phyloP scores from a whole-genome alignment of 2,329 filamentous ascomycete species.

The Penicillium sclerotiorum region DNA sequence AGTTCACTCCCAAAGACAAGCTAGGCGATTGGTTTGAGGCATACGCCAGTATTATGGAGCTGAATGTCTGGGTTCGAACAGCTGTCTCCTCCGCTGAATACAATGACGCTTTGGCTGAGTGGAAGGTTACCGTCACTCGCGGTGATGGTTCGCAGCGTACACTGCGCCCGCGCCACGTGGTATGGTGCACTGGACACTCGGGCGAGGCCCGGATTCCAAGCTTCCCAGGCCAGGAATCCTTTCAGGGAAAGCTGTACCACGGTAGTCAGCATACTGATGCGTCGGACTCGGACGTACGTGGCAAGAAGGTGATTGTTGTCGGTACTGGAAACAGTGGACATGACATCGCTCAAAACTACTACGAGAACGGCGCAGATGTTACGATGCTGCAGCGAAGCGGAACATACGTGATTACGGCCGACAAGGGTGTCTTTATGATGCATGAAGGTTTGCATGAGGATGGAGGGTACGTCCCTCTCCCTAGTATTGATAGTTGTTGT shows the following conservation, averaged over 20 bases:
- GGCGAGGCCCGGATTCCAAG: conserved; percentile 46
- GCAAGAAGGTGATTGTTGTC: conserved; percentile 53
- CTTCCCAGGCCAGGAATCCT: conserved; percentile 44
- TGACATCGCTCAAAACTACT: conserved; percentile 55
- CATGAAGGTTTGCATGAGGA: conserved; percentile 52
- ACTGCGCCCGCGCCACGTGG: conserved; percentile 48
- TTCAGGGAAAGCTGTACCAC: conserved; percentile 50
- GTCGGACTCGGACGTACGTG: conserved; percentile 34
- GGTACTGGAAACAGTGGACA: conserved; percentile 55
- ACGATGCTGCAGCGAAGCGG: conserved; percentile 58
- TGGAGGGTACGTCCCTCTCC: conserved; percentile 29
- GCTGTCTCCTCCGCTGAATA: conserved; percentile 44
- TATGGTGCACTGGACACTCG: conserved; percentile 52
- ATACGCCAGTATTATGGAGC: conserved; percentile 53
- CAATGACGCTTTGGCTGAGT: conserved; percentile 41
- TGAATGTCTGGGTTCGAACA: conserved; percentile 51
- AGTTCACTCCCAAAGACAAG: conserved; percentile 51
- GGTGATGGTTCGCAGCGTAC: conserved; percentile 31
- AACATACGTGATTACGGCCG: conserved; percentile 54
- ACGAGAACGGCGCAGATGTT: conserved; percentile 53
- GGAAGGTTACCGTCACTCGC: conserved; percentile 39
- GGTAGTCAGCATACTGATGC: conserved; percentile 48
- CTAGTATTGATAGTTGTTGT: background rate
- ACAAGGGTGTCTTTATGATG: conserved; percentile 49
- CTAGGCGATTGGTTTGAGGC: conserved; percentile 53